Base-by-base conservation (phyloP, 2,329 filamentous ascomycete species). In the Sordariomycetes sp. region DNA sequence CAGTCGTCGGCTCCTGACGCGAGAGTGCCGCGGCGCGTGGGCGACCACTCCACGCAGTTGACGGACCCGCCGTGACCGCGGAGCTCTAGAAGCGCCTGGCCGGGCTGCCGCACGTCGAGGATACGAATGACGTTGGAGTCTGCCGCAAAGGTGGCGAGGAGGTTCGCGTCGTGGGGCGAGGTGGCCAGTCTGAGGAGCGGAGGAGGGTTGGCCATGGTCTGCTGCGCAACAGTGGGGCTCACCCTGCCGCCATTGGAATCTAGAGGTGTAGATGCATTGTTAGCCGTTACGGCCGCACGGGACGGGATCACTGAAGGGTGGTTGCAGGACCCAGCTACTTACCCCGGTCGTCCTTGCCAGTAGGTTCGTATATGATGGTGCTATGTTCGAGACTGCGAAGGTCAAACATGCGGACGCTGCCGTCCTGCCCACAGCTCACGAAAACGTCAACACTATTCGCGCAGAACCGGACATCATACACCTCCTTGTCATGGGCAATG, bases 391-490 rank as follows among this genome's bases (percentile, higher is more conserved):
- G 74, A 69, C 92, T 97, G 66, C 94, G 84, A 60, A 99, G 76
- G 70, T 99, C 94, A 71, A 99, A 99, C 94, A 99, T 99, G 64
- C 94, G 84, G 28, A 99, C 94, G 69, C 92, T 97, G 45, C 94
- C 94, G 68, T 99, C 94, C 58, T 95, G 92, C 55, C 94, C 94
- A 69, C 94, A 99, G 69, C 90, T 96, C 35, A 97, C 94, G 69
- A 99, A 99, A 1, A 97, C 91, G 66, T 99, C 94, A n/a, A 96
- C 90, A 64, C 90, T 96, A 64, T 95, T 94, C 54, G 94, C 94
- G 72, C 94, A 99, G 73, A 99, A 99, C 22, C 94, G 85, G 53
- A 99, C 94, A 68, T 99, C 94, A 66, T 96, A 99, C 6, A 99
- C 94, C 71, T 99, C 94, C 71, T 97, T 97, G 73, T 99, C 94